Evolutionary conservation across 2,329 filamentous ascomycete species (phyloP).

Genomic region (Aureobasidium uvarum): DNA sequence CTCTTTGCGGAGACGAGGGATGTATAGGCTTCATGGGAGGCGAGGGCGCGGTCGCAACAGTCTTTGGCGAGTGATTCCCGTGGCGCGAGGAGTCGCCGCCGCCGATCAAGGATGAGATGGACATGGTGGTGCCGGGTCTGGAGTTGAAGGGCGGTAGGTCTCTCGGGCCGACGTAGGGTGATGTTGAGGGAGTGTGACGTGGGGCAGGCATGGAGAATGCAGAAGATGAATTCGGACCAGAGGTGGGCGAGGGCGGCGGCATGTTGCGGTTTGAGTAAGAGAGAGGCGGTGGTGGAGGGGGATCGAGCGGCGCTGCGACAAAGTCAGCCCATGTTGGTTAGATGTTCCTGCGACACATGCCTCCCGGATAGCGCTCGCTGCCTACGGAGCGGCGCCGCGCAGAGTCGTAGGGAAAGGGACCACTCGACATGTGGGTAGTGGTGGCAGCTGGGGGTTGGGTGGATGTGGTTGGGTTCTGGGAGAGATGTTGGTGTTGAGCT

Average conservation of each 20-base stretch:
- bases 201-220: conserved; percentile 40
- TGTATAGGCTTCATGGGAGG: conserved; percentile 46
- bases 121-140: conserved; percentile 62
- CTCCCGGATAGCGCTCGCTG: conserved; percentile 30
- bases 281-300: conserved; percentile 39
- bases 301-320: conserved; percentile 34
- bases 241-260: conserved; percentile 52
- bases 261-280: conserved; percentile 48
- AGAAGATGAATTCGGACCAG: conserved; percentile 42
- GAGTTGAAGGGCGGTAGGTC: conserved; percentile 55
- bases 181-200: conserved; percentile 47
- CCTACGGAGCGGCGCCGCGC: conserved; percentile 47
- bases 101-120: conserved; percentile 70
- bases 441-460: conserved; percentile 33
- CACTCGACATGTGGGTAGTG: conserved; percentile 38
- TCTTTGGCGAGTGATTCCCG: conserved; percentile 37
- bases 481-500: conserved; percentile 1
- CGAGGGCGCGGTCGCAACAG: conserved; percentile 33
- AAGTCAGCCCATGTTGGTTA: conserved; percentile 24
- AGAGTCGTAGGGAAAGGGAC: conserved; percentile 42
- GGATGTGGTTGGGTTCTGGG: conserved; percentile 30
- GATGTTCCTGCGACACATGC: background rate
- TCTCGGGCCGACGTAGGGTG: conserved; percentile 50
- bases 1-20: conserved; percentile 47
- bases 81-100: conserved; percentile 34